Evolutionary conservation across 2,329 filamentous ascomycete genomes (phyloP), one percentile per base, ranked within the genome.

Genomic region (Claviceps arundinis): DNA sequence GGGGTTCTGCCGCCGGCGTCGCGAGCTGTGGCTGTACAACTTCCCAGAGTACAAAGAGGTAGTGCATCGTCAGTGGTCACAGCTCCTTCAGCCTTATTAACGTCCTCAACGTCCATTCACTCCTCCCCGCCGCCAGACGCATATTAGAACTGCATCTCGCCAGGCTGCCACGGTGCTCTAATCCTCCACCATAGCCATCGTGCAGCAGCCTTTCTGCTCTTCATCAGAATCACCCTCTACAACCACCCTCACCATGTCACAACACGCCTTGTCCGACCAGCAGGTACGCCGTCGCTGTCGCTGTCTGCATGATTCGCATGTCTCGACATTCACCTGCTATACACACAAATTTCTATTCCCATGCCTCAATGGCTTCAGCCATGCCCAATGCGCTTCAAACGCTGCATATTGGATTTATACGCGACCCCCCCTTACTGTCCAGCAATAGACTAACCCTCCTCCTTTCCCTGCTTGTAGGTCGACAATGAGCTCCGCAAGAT

Each of bases 401-500:
- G 30, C 30, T 34, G 8, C 4, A 11, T 34, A 34, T 34, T 9
- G 30, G 30, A 34, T 11, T 34, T 3, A 34, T 11, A 34, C 30
- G 9, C 30, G 11, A 11, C 16, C 17, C 16, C 38, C 40, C 40
- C 7, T 17, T 11, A 9, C n/a, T 17, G 16, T 9, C 40, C 16
- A 34, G 11, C 30, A 34, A 34, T 34, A 34, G 30, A 34, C 11
- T 37, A 14, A 43, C 19, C 6, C 41, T 14, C 17, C 6, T 11
- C 17, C 41, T 48, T 13, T 34, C 17, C 17, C 9, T 5, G 9
- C 13, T 40, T 34, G 30, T 69, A 97, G 89, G 93, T 98, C 79
- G 84, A 87, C 73, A 84, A 88, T 73, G 93, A 98, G 82, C 87
- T 98, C 73, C 90, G 88, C 79, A 98, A 98, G 82, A 98, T 98